Evolutionary conservation across 176 grass and related monocot genomes (phyloP).

Genomic region (Tillandsia leiboldiana): DNA sequence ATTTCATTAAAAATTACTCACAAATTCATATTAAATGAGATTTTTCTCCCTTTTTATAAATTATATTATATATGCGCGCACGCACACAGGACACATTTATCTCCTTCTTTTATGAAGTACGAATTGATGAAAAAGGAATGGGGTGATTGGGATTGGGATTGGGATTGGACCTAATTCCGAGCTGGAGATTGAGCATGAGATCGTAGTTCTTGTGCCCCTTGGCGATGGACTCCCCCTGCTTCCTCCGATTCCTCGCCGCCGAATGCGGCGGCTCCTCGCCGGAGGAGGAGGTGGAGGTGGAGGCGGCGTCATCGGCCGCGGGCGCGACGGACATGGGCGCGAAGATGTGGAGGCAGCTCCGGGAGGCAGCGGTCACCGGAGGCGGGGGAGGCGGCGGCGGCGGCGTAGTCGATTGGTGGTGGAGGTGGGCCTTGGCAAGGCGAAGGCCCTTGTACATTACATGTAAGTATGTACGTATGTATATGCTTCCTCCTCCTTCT

Average conservation of each 20-base stretch:
- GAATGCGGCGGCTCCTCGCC: conserved; percentile 27
- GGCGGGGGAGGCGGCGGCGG: conserved; percentile 13
- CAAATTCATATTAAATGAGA: too few relatives aligned
- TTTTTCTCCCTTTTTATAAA: too few relatives aligned
- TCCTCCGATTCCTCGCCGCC: conserved; percentile 23
- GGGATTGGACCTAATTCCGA: conserved; percentile 69
- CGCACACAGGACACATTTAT: background rate
- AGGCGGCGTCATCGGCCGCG: conserved; percentile 37
- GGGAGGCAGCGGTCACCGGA: conserved; percentile 1
- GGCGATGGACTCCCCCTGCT: conserved; percentile 63
- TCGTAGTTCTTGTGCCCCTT: conserved; percentile 96
- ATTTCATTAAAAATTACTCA: too few relatives aligned
- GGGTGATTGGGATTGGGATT: background rate
- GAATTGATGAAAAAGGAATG: conserved; percentile 3
- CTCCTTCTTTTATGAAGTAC: background rate
- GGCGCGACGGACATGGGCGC: conserved; percentile 45
- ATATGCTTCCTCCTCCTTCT: background rate
- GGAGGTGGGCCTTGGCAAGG: conserved; percentile 29
- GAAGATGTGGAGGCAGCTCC: conserved; percentile 18
- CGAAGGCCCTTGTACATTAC: conserved; percentile 21
- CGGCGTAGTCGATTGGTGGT: conserved; percentile 30
- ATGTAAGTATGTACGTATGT: background rate
- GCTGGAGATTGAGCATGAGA: conserved; percentile 97
- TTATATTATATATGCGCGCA: too few relatives aligned
- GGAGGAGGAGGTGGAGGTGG: conserved; percentile 30